Percentiles rank a stretch among this genome's conserved stretches.
These are phyloP conservation scores for Leucoagaricus sp. DNA, from an alignment of 1,284 basidiomycete genomes.

Conservation along the genomic window DNA sequence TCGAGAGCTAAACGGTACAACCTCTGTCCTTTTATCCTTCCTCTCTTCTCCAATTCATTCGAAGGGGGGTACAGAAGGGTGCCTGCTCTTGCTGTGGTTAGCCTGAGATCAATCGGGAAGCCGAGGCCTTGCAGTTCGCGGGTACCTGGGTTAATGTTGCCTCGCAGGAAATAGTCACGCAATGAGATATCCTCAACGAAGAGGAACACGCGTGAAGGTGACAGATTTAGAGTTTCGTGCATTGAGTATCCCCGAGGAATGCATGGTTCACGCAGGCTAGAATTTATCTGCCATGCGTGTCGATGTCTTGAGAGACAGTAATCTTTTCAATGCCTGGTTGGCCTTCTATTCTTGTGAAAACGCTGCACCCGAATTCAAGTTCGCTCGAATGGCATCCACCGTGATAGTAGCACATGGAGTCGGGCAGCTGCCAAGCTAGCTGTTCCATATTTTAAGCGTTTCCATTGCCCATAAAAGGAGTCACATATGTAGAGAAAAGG, in stretches of 20 bases:
- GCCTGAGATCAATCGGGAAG: slow-evolving; percentile 6
- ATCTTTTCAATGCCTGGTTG: background rate
- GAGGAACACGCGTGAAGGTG: background rate
- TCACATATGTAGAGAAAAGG: background rate
- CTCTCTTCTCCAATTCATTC: background rate
- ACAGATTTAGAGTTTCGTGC: slow-evolving; percentile 3
- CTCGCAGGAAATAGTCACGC: background rate
- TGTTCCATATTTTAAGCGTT: background rate
- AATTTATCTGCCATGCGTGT: slow-evolving; percentile 2
- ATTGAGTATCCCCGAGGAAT: background rate
- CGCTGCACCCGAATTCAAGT: background rate
- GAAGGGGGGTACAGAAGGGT: background rate
- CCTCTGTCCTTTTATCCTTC: slow-evolving; percentile 2
- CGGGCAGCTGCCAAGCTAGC: too few relatives aligned
- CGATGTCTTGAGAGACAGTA: background rate
- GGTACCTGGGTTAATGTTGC: background rate
- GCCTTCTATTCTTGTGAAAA: background rate
- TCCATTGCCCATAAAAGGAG: background rate
- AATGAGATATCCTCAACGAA: background rate
- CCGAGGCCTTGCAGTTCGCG: background rate
- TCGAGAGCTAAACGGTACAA: background rate
- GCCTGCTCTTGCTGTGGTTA: background rate
- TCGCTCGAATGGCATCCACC: background rate
- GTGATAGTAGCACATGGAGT: slow-evolving; percentile 1
- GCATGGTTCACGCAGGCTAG: background rate